Percentiles rank a stretch among this genome's conserved stretches.
These are phyloP conservation scores for Cercospora janseana DNA, from an alignment of 2,329 filamentous ascomycete genomes.

Conservation along the genomic window DNA sequence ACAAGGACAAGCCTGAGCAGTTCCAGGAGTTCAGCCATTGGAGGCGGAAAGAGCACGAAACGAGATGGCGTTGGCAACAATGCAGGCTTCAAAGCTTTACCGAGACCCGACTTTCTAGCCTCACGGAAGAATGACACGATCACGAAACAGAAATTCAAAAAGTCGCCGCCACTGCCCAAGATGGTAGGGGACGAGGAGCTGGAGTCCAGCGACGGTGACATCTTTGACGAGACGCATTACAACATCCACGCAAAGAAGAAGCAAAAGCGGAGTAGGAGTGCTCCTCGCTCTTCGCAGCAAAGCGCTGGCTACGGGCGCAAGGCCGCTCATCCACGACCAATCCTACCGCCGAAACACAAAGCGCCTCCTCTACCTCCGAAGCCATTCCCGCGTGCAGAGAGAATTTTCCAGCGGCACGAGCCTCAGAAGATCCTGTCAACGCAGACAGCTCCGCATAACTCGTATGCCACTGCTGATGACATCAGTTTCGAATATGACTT, in stretches of 20 bases:
- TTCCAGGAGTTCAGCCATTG: not conserved
- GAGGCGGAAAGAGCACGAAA: not conserved
- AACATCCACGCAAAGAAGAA: not conserved
- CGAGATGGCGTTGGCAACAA: not conserved
- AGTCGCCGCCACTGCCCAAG: not conserved
- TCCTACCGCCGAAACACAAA: not conserved
- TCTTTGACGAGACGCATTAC: not conserved
- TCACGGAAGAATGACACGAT: not conserved
- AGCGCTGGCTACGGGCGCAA: conserved; percentile 2
- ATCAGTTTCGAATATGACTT: not conserved
- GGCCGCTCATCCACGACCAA: not conserved
- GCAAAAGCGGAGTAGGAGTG: not conserved
- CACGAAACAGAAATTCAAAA: not conserved
- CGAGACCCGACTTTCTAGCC: not conserved
- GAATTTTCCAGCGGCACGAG: conserved; percentile 12
- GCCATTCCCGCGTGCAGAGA: not conserved
- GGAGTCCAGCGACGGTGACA: not conserved
- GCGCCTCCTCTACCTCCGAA: not conserved
- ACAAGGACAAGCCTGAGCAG: not conserved
- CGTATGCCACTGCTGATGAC: not conserved
- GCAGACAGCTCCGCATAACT: not conserved
- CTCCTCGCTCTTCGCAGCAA: conserved; percentile 6
- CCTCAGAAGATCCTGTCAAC: not conserved
- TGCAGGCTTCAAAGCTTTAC: not conserved
- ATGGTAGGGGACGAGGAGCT: conserved; percentile 1